A percentile compares a stretch with the other conserved stretches of the same genome.
Conservation (phyloP, 371 early-diverging fungal genomes). For the Syncephalastrum monosporum region DNA sequence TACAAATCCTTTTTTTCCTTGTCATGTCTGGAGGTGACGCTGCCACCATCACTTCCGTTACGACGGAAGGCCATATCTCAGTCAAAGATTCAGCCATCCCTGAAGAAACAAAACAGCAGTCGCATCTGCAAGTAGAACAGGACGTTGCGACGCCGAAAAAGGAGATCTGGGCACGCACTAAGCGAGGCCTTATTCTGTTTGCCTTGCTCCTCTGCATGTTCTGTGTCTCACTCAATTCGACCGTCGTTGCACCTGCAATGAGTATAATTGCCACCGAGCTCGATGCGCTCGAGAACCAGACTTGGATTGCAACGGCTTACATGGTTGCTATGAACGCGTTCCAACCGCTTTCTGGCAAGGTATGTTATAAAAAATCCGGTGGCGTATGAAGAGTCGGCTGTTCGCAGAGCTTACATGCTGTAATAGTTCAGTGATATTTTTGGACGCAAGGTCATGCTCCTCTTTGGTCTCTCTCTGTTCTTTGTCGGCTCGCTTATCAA, state of each 20-base stretch:
- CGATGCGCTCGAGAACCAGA: constrained; percentile 9
- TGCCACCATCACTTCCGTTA: too few relatives aligned
- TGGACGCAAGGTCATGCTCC: constrained; percentile 35
- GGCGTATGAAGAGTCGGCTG: not conserved
- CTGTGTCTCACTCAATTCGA: constrained; percentile 72
- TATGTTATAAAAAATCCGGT: constrained; percentile 10
- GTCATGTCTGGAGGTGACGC: too few relatives aligned
- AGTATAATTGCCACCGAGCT: constrained; percentile 9
- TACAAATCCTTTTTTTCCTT: too few relatives aligned
- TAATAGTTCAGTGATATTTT: constrained; percentile 33
- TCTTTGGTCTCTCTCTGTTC: constrained; percentile 27
- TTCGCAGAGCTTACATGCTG: not conserved
- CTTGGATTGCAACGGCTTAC: constrained; percentile 31
- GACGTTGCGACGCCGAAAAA: too few relatives aligned
- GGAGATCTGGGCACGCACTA: too few relatives aligned
- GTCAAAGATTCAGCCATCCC: too few relatives aligned
- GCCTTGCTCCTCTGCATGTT: constrained; percentile 38
- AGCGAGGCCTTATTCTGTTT: constrained; percentile 2
- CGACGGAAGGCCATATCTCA: too few relatives aligned
- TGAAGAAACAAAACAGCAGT: too few relatives aligned
- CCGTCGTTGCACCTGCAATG: constrained; percentile 61
- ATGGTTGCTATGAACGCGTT: constrained; percentile 54
- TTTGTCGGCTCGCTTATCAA: constrained; percentile 27
- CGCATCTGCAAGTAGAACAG: too few relatives aligned
- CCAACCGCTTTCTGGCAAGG: constrained; percentile 56